Base-by-base conservation (phyloP, 108 stramenopile species). In the Ochromonas danica region DNA sequence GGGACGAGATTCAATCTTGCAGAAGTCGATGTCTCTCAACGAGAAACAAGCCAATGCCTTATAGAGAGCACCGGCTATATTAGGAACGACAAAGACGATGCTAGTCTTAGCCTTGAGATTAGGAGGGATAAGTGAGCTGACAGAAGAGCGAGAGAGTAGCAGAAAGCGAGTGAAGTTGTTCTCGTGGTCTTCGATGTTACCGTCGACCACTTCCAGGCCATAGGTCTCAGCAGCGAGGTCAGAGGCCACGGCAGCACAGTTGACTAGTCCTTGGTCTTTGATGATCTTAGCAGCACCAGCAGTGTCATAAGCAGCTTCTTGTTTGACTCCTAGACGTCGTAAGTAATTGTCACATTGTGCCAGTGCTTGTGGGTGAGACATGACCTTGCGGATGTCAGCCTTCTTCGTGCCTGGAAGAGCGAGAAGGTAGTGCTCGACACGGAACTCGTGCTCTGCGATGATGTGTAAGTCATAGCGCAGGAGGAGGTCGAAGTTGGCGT, bases 261-360 rank as follows among this genome's bases (percentile, higher is more conserved):
- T 17, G 17, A 17, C 25, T 39, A 70, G 65, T 14, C 17, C 17
- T 39, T 38, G 10, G 17, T 38, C 35, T 39, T 86, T 77, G 60
- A 98, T 95, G 91, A 96, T 94, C 84, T 96, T 96, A 79, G 96
- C 97, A 71, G 88, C 88, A 61, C 97, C 97, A 3, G 97, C 97
- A 22, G 97, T 98, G 85, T 98, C 97, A 81, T 95, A 94, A 70
- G 90, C 91, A 0, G 92, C 86, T n/a, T 90, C 86, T 0, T 91
- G 90, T 43, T 61, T 85, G 43, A 94, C 92, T 0, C 92, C 92
- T 60, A 88, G 71, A 22, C 89, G 89, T 35, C 94, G 87, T 17
- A 98, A 81, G 84, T 93, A 98, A 77, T 91, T 91, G 82, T 97
- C 97, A 86, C 96, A 97, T 84, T 98, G 97, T 71, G 96, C 95